phyloP scores from a whole-genome alignment of 345 rosid species.

The Hevea brasiliensis region DNA sequence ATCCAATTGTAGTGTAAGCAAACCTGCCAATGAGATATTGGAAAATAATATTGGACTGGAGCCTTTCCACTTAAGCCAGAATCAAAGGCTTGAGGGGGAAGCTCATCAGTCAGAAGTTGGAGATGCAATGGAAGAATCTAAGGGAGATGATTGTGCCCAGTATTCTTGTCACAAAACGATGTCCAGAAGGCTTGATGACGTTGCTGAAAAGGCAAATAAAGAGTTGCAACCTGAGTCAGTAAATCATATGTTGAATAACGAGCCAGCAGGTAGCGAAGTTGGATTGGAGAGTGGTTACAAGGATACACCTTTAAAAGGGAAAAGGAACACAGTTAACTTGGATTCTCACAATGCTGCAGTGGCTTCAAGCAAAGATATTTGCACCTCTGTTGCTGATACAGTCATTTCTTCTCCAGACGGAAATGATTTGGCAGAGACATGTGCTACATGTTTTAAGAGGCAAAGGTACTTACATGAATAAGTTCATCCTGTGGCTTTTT shows the following conservation, averaged over 20 bases:
- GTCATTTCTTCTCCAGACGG: slow-evolving; percentile 22
- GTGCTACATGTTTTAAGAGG: slow-evolving; percentile 39
- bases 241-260: slow-evolving; percentile 10
- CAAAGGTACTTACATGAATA: slow-evolving; percentile 46
- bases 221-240: slow-evolving; percentile 26
- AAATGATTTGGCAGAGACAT: slow-evolving; percentile 29
- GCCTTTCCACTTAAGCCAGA: slow-evolving; percentile 1
- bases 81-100: neutral
- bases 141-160: slow-evolving; percentile 13
- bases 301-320: slow-evolving; percentile 37
- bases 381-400: slow-evolving; percentile 24
- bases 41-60: slow-evolving; percentile 14
- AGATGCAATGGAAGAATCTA: slow-evolving; percentile 25
- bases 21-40: slow-evolving; percentile 9
- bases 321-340: slow-evolving; percentile 33
- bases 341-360: slow-evolving; percentile 38
- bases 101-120: slow-evolving; percentile 25
- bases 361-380: slow-evolving; percentile 30
- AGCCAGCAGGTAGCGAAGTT: slow-evolving; percentile 22
- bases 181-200: slow-evolving; percentile 29
- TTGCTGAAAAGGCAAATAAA: slow-evolving; percentile 29
- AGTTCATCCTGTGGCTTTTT: neutral
- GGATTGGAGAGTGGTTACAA: slow-evolving; percentile 33
- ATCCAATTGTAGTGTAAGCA: slow-evolving; percentile 13
- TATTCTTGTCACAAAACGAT: neutral